Conservation (phyloP, 192 early-diverging fungal species). For the Entophlyctis helioformis region DNA sequence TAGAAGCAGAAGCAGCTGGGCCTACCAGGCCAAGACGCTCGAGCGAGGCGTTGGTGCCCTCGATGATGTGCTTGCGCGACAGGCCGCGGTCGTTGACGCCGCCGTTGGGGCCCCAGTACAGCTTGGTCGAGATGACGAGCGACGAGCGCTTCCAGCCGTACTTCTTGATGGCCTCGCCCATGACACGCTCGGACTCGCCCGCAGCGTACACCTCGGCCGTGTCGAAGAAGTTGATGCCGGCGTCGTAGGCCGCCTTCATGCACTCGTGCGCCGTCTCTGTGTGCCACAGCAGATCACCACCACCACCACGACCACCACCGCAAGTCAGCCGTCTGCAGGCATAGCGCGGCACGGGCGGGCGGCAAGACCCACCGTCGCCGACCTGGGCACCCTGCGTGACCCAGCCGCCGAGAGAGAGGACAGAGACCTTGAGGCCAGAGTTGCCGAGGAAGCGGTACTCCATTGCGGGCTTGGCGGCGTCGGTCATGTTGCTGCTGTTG, state of each 20-base stretch:
- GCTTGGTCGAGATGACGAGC: slow-evolving; percentile 70
- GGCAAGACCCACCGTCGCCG: slow-evolving; percentile 4
- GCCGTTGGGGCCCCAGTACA: slow-evolving; percentile 32
- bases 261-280: slow-evolving; percentile 50
- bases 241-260: slow-evolving; percentile 54
- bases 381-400: slow-evolving; percentile 58
- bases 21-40: slow-evolving; percentile 46
- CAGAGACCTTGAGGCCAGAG: slow-evolving; percentile 66
- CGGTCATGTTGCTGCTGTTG: no score
- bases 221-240: slow-evolving; percentile 71
- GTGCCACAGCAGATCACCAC: not conserved
- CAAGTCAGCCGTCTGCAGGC: not conserved
- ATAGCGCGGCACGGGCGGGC: not conserved
- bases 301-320: not conserved
- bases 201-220: slow-evolving; percentile 45
- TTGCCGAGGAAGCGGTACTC: slow-evolving; percentile 69
- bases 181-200: slow-evolving; percentile 61
- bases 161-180: slow-evolving; percentile 69
- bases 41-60: slow-evolving; percentile 60
- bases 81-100: slow-evolving; percentile 72
- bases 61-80: slow-evolving; percentile 75
- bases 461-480: no score
- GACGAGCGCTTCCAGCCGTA: slow-evolving; percentile 58
- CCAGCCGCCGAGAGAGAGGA: slow-evolving; percentile 51
- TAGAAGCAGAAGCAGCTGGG: not conserved